phyloP scores from a whole-genome alignment of 768 basidiomycete species.

The Collybiopsis confluens region DNA sequence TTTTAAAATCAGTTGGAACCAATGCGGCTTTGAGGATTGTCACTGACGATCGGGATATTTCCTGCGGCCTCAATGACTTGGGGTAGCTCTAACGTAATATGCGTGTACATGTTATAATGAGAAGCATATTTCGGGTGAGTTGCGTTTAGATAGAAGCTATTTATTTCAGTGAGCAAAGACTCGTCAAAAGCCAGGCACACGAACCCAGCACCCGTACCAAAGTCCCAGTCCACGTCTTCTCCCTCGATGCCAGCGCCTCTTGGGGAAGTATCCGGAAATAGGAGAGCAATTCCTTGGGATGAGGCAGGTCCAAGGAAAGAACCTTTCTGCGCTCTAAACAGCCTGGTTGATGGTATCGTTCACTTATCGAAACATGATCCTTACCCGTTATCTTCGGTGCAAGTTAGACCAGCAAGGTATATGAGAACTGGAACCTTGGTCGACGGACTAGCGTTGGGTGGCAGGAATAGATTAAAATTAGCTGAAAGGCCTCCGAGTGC shows the following conservation, averaged over 20 bases:
- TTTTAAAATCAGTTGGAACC: neutral
- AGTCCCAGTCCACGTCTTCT: slow-evolving; percentile 83
- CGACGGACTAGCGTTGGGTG: slow-evolving; percentile 44
- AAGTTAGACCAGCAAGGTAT: slow-evolving; percentile 87
- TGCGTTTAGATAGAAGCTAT: slow-evolving; percentile 83
- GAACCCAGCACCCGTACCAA: slow-evolving; percentile 85
- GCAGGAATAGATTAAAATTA: slow-evolving; percentile 88
- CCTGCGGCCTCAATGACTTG: slow-evolving; percentile 66
- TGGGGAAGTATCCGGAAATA: slow-evolving; percentile 96
- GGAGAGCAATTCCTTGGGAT: slow-evolving; percentile 79
- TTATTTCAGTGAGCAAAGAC: neutral
- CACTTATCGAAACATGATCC: neutral
- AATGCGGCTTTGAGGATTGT: neutral
- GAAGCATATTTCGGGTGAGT: slow-evolving; percentile 68
- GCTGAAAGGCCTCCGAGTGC: slow-evolving; percentile 67
- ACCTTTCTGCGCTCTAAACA: slow-evolving; percentile 83
- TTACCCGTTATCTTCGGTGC: slow-evolving; percentile 87
- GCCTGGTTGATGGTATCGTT: neutral
- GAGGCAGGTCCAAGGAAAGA: slow-evolving; percentile 84
- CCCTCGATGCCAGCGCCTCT: slow-evolving; percentile 84
- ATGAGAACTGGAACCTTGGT: slow-evolving; percentile 63
- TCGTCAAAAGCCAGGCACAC: neutral
- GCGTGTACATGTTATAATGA: slow-evolving; percentile 87
- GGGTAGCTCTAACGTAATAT: slow-evolving; percentile 83
- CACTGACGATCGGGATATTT: slow-evolving; percentile 66